Evolutionary conservation across 2,329 filamentous ascomycete species (phyloP), one percentile per base, ranked within the genome.

Genomic region (Alternaria brassicae): DNA sequence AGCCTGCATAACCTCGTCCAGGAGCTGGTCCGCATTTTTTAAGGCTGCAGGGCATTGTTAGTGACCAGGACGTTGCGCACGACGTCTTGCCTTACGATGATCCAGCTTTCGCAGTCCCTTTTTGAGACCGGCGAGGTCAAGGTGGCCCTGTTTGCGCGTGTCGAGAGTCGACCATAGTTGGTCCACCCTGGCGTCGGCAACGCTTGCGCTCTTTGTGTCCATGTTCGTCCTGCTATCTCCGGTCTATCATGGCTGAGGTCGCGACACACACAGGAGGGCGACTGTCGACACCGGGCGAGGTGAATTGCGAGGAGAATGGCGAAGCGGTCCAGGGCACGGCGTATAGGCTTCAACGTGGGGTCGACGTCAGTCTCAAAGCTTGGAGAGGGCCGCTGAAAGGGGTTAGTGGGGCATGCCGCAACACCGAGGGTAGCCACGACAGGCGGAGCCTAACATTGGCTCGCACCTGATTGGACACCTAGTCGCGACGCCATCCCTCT

Each of bases 11-110:
- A 98, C 91, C 72, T 91, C 89, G 73, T 87, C 86, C 63, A 99
- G 85, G 83, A 98, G 88, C 36, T 86, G 83, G 78, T 96, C 91
- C 75, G 95, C 95, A 84, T 97, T 95, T 82, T 97, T 96, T 73
- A 99, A 80, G 64, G 89, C 88, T 89, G 70, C 66, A 66, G 60
- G 65, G 23, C 64, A 58, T 62, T 70, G 62, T 75, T 69, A 72
- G 64, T 59, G 40, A 41, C 32, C 53, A 32, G 36, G 50, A 42
- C 52, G 56, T 25, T 48, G 42, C 44, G 27, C 41, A 40, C 58
- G 49, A 37, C 60, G 40, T 37, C 13, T 42, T 21, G 7, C 77
- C 89, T 81, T 81, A 96, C 93, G 95, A 78, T 99, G 95, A 78
- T 98, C 93, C 72, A 98, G 92, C 79, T 89, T 91, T 77, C 84